Base-by-base conservation (phyloP, 495 filamentous ascomycete species). In the Hypoxylon subgilvum region DNA sequence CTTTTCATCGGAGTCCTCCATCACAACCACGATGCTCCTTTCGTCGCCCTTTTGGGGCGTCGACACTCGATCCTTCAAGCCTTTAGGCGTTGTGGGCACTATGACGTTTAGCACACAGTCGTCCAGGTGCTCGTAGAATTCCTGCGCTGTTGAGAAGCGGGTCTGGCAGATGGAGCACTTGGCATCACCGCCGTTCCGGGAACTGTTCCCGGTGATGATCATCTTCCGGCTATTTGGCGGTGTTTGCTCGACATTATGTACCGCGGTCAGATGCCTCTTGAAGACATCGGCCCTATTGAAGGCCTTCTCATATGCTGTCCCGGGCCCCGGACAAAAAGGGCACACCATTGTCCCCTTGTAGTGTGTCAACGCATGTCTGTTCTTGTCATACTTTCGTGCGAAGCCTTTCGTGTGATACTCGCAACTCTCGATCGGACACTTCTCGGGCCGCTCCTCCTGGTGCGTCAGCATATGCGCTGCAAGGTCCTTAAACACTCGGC, bases 341-440 rank as follows among this genome's bases (percentile, higher is more conserved):
- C 94, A 99, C 19, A 99, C 92, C 95, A 99, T 97, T 22, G 91
- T 97, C 6, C 95, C 95, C 76, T 97, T 97, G 82, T 99, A 99
- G 68, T 99, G 94, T 18, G 95, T 99, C 47, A 99, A 70, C 0
- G 93, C 96, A 70, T 99, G 94, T 22, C 94, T 82, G 70, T 97
- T 97, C 78, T 97, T 97, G 76, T 99, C 94, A 68, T 99, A 98
- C 70, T 97, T 99, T 44, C 94, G 80, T 9, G 94, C 93, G 69
- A 99, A 99, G 16, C 94, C 94, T 74, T 97, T 97, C 57, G 84
- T 81, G 75, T 96, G 91, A 72, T 96, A 99, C 58, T 96, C 91
- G 80, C 94, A 99, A 6, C 84, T 96, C 42, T 85, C 76, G 62
- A 97, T 97, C 16, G 94, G 94, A 73, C 94, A 99, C 72, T 99